Conservation (phyloP, 495 filamentous ascomycete species). For the Pyrenopolyporus hunteri region DNA sequence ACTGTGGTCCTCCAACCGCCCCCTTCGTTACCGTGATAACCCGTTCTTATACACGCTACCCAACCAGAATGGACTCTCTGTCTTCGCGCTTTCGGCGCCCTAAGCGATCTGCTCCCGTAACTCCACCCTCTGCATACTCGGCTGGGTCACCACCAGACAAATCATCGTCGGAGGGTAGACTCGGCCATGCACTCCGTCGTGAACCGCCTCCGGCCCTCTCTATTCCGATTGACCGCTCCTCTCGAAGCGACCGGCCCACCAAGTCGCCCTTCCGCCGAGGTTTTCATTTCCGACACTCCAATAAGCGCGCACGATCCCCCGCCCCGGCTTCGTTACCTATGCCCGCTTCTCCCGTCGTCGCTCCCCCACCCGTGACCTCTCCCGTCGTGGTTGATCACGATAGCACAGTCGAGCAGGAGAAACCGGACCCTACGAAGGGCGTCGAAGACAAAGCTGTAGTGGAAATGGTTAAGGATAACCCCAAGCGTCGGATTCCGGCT, state of each 20-base stretch:
- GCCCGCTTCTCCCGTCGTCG: slow-evolving; percentile 39
- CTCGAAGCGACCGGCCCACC: slow-evolving; percentile 2
- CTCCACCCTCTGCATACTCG: background rate
- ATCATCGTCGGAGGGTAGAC: slow-evolving; percentile 13
- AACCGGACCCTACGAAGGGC: slow-evolving; percentile 34
- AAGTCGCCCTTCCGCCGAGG: slow-evolving; percentile 39
- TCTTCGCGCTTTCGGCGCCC: slow-evolving; percentile 39
- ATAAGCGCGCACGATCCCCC: slow-evolving; percentile 53
- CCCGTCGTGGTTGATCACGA: slow-evolving; percentile 33
- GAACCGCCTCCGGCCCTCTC: slow-evolving; percentile 30
- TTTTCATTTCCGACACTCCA: slow-evolving; percentile 29
- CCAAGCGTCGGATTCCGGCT: slow-evolving; percentile 46
- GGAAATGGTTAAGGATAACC: slow-evolving; percentile 14
- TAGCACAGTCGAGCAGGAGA: slow-evolving; percentile 34
- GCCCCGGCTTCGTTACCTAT: slow-evolving; percentile 41
- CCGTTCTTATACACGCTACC: background rate
- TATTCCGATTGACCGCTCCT: slow-evolving; percentile 21
- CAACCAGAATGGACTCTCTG: slow-evolving; percentile 36
- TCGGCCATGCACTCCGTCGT: background rate
- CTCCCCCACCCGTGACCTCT: slow-evolving; percentile 41
- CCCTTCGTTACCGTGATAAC: background rate
- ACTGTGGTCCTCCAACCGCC: too few species aligned
- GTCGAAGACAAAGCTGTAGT: slow-evolving; percentile 31
- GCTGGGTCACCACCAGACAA: slow-evolving; percentile 31
- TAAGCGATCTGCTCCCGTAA: slow-evolving; percentile 15